Base-by-base conservation (phyloP, 169 alveolate genomes). In the Eimeria sp. region DNA sequence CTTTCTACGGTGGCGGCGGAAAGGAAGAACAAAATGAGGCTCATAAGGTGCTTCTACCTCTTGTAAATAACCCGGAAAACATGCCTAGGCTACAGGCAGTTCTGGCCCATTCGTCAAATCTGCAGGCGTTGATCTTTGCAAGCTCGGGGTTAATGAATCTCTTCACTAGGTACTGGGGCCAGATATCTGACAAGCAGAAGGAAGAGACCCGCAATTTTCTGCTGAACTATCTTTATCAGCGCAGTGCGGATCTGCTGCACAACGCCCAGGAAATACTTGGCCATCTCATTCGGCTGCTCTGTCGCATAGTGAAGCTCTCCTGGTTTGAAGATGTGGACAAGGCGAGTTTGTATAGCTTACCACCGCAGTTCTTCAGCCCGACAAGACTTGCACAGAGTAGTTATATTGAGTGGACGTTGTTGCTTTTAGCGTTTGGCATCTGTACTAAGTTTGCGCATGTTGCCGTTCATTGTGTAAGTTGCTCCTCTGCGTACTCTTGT, bases 241-340 rank as follows among this genome's bases (percentile, higher is more conserved):
- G 98, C 65, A 99, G 99, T 75, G 99, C 99, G 20, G 99, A 98
- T 57, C 96, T 98, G 97, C 97, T 98, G 83, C 98, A 98, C 86
- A 96, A 97, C 65, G 99, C 99, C 54, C 99, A 99, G 22, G 98
- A 98, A 95, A 97, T 98, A 78, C 97, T 98, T 43, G 98, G 99
- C 45, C 99, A 98, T 88, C 98, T 98, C 89, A 98, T 98, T 43
- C 98, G 99, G 57, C 97, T 98, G 78, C 97, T 98, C 89, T 97
- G 98, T 92, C 98, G 99, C 75, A 96, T 98, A 30, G 98, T 98
- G 96, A 98, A 98, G 95, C 98, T 98, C 43, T 98, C 99, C 13
- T 98, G 99, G 99, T 97, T 98, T 90, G 99, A 98, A 63, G 93
- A 80, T 83, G 90, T 89, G 34, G 86, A 72, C 63, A 95, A 95